These are phyloP conservation scores for Cladosporium sphaerospermum DNA, from an alignment of 2,329 filamentous ascomycete genomes.

Conservation along the genomic window DNA sequence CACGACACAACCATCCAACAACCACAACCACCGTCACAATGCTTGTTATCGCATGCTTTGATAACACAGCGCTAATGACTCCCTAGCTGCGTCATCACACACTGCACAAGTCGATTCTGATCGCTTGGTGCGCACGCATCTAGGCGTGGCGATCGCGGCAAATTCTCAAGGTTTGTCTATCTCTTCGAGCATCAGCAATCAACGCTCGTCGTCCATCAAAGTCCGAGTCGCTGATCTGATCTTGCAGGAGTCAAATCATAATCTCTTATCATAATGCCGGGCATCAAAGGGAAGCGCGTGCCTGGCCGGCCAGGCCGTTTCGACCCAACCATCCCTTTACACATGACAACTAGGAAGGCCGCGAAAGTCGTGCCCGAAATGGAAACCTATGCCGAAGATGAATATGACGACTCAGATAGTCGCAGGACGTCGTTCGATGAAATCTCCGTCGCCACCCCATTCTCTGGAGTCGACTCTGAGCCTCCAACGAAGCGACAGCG, in stretches of 20 bases:
- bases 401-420: conserved; percentile 7
- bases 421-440: conserved; percentile 9
- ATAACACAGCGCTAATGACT: conserved; percentile 4
- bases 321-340: conserved; percentile 42
- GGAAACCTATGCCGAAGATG: conserved; percentile 6
- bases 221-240: background rate
- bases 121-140: conserved; percentile 6
- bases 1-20: conserved; percentile 9
- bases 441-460: conserved; percentile 1
- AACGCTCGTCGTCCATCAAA: conserved; percentile 3
- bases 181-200: conserved; percentile 3
- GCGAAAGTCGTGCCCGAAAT: conserved; percentile 1
- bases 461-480: conserved; percentile 4
- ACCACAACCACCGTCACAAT: background rate
- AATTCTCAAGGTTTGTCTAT: conserved; percentile 10
- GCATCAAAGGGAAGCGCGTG: conserved; percentile 18
- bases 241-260: background rate
- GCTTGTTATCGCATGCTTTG: background rate
- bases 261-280: conserved; percentile 11
- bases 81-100: background rate
- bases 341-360: conserved; percentile 42
- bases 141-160: conserved; percentile 9
- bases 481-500: conserved; percentile 9
- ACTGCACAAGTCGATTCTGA: background rate
- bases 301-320: conserved; percentile 30